Evolutionary conservation across 257 asterid species (phyloP), one percentile per base, ranked within the genome.

Genomic region (Salvia hispanica): DNA sequence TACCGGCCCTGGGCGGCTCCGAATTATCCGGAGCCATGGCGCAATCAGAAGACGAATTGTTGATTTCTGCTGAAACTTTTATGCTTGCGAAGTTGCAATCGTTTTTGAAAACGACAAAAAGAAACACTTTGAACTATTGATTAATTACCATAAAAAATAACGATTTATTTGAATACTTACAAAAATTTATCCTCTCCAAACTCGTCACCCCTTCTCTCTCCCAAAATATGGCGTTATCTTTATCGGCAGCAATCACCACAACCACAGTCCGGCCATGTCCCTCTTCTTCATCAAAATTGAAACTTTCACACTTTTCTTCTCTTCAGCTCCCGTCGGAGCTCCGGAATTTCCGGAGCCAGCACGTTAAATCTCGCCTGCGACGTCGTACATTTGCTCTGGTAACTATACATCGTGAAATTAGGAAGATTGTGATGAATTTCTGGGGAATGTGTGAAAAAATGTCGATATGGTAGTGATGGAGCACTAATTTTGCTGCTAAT

Each of bases 191-290:
- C 31, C 31, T 40, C 57, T 36, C 66, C 62, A 11, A 40, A 21
- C 34, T 53, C 58, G 54, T 58, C 40, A 16, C 48, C 51, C 45
- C 25, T 0, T 48, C 34, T 47, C 31, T 31, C 62, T 46, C 42
- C n/a, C 42, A 62, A 9, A 52, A 25, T 36, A 87, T 87, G 95
- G 86, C 95, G 70, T 57, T 81, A 62, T 81, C 89, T 11, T 45
- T 44, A 51, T 74, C 82, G 42, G 78, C 81, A 16, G 60, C 80
- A 15, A 59, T 54, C 33, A 74, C 68, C 70, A 74, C 61, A 43
- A 59, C 71, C 28, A 66, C 48, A 48, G 61, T 48, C n/a, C 21
- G 58, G 14, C 45, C 64, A 25, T 62, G 2, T 15, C 74, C 68
- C 15, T 59, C 77, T 39, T 28, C 84, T 13, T 53, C 81, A 28